Evolutionary conservation across 371 early-diverging fungal species (phyloP), one percentile per base, ranked within the genome.

Genomic region (Syncephalastrum sp.): DNA sequence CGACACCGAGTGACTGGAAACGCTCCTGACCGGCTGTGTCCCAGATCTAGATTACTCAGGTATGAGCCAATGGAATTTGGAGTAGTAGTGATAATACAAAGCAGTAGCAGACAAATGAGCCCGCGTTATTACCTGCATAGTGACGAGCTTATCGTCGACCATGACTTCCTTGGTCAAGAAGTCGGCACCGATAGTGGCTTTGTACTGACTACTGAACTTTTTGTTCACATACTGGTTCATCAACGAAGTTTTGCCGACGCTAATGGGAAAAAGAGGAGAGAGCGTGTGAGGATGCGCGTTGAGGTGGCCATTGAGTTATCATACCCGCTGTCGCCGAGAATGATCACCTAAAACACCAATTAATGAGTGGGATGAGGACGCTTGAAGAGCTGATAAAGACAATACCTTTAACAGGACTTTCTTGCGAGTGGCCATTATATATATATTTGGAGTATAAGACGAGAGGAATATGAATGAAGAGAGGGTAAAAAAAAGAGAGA

Each of bases 161-260:
- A 88, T 75, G n/a, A 98, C 90, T 72, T 97, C 97, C 69, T 99
- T 99, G 61, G 99, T 98, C 70, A 98, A 84, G 69, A 99, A 99
- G 71, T 99, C 98, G 38, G 99, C 99, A n/a, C 99, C 99, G 64
- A 99, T 99, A 52, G 99, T 99, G 29, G 99, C 98, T 74, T 99
- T 98, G 84, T 99, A 99, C 75, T 97, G 97, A 68, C 88, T 93
- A 69, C 88, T 93, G 82, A 99, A 99, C 74, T 93, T 94, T 54
- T 91, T 92, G 78, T 95, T 96, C 54, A 99, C 96, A 86, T 96
- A 99, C 76, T 98, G 97, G 82, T 98, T 96, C 95, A 98, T 97
- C 65, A 98, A 82, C 21, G 97, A 96, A 13, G 98, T 96, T 75
- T 96, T 96, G 48, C 97, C 97, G 50, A 96, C 97, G 72, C 87